phyloP scores from a whole-genome alignment of 768 basidiomycete species.

The Naganishia vaughanmartiniae region DNA sequence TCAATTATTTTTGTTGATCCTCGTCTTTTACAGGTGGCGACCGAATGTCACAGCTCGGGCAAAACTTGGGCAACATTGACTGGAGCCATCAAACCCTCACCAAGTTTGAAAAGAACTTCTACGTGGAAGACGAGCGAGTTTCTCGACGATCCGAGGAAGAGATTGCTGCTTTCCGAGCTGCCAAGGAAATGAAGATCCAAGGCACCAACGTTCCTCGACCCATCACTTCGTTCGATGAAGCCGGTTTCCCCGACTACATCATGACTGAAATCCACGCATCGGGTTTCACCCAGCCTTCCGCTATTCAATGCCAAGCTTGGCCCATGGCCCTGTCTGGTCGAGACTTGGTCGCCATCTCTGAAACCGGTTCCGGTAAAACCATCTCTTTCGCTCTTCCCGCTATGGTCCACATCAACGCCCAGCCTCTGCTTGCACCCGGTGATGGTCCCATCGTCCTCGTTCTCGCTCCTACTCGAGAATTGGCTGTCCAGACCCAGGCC shows the following conservation, averaged over 20 bases:
- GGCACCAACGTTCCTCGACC: conserved; percentile 85
- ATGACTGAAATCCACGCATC: conserved; percentile 89
- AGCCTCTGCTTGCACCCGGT: conserved; percentile 85
- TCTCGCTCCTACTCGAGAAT: conserved; percentile 93
- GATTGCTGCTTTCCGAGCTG: conserved; percentile 76
- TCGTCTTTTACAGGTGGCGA: conserved; percentile 44
- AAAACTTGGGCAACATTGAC: conserved; percentile 76
- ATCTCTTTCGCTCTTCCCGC: conserved; percentile 97
- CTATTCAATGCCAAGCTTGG: conserved; percentile 99
- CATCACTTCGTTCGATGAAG: conserved; percentile 86
- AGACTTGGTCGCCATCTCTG: conserved; percentile 87
- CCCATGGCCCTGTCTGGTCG: conserved; percentile 95
- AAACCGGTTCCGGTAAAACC: conserved; percentile 98
- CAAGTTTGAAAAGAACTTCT: conserved; percentile 86
- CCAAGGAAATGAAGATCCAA: conserved; percentile 90
- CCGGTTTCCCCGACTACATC: conserved; percentile 93
- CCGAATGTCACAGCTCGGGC: conserved; percentile 73
- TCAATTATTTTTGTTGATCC: neutral
- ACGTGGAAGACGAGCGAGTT: conserved; percentile 79
- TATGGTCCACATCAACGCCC: conserved; percentile 99
- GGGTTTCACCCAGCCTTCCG: conserved; percentile 84
- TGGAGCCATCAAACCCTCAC: conserved; percentile 73
- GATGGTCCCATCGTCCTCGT: conserved; percentile 97
- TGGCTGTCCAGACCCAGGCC: conserved; percentile 97
- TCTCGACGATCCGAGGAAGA: conserved; percentile 74